Evolutionary conservation across 1,139 yeast genomes (phyloP).

Genomic region (Suhomyces yuchorum): DNA sequence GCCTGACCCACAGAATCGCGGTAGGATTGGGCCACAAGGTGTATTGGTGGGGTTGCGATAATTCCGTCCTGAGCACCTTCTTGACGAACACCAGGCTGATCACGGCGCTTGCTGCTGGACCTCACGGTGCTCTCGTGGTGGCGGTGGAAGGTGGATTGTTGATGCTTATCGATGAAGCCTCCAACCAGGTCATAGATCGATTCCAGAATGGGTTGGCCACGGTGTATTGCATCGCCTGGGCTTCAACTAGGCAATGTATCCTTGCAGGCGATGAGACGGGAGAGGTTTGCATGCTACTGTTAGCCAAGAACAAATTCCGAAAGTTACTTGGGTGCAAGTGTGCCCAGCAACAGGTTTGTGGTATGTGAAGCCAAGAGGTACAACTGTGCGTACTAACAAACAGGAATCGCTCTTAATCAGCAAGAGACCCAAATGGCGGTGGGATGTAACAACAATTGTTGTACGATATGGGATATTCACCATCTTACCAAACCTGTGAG

Average conservation of each 20-base stretch:
- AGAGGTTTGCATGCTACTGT: constrained; percentile 33
- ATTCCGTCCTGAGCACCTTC: constrained; percentile 41
- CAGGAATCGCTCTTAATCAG: constrained; percentile 57
- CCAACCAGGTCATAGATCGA: constrained; percentile 27
- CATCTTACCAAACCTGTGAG: constrained; percentile 43
- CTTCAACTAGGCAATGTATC: constrained; percentile 45
- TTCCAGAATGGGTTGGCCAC: constrained; percentile 35
- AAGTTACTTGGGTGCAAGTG: constrained; percentile 22
- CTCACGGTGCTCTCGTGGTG: constrained; percentile 50
- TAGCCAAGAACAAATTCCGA: neutral
- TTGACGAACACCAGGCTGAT: constrained; percentile 40
- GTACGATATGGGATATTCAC: constrained; percentile 65
- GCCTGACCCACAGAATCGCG: constrained; percentile 51
- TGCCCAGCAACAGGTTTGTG: constrained; percentile 71
- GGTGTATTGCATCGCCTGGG: constrained; percentile 68
- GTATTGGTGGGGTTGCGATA: constrained; percentile 64
- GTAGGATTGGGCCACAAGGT: constrained; percentile 69
- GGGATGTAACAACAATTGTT: constrained; percentile 75
- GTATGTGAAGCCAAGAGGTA: constrained; percentile 28
- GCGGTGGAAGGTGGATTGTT: constrained; percentile 47
- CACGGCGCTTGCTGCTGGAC: constrained; percentile 61
- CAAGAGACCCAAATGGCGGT: constrained; percentile 57
- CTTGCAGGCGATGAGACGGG: constrained; percentile 76
- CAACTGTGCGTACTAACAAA: constrained; percentile 13
- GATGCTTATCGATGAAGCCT: constrained; percentile 24